Conservation (phyloP, 1,284 basidiomycete genomes). For the Ceratobasidium sp. region DNA sequence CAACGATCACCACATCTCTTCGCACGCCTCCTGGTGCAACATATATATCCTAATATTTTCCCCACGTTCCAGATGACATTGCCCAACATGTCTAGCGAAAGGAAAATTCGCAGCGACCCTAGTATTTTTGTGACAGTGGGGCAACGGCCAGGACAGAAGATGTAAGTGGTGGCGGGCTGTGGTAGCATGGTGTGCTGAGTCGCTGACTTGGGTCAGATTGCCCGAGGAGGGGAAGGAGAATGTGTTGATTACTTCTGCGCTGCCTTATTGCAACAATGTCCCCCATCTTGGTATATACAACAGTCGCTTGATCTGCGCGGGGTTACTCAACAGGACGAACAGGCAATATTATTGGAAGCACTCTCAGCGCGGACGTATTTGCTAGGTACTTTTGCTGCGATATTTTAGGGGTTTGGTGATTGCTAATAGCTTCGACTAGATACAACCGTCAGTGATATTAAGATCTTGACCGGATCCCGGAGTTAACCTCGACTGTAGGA, state of each 20-base stretch:
- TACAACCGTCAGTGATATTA: constrained; percentile 69
- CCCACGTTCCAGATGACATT: not conserved
- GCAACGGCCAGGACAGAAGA: constrained; percentile 45
- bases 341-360: constrained; percentile 99
- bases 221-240: constrained; percentile 88
- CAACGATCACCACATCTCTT: constrained; percentile 34
- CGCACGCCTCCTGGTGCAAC: constrained; percentile 1
- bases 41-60: not conserved
- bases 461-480: not conserved
- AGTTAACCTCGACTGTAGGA: constrained; percentile 58
- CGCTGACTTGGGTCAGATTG: constrained; percentile 64
- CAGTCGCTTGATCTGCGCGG: not conserved
- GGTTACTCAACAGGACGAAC: constrained; percentile 29
- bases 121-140: constrained; percentile 53
- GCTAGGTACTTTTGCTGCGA: constrained; percentile 73
- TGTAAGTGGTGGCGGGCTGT: not conserved
- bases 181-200: not conserved
- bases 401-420: not conserved
- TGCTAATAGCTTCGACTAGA: constrained; percentile 55
- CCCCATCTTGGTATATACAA: constrained; percentile 83
- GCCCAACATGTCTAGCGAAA: constrained; percentile 13
- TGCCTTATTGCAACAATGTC: constrained; percentile 99
- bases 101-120: constrained; percentile 39
- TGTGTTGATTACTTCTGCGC: constrained; percentile 92
- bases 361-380: constrained; percentile 95